Evolutionary conservation across 2,329 filamentous ascomycete genomes (phyloP).

Genomic region (Hymenoscyphus salicellus): DNA sequence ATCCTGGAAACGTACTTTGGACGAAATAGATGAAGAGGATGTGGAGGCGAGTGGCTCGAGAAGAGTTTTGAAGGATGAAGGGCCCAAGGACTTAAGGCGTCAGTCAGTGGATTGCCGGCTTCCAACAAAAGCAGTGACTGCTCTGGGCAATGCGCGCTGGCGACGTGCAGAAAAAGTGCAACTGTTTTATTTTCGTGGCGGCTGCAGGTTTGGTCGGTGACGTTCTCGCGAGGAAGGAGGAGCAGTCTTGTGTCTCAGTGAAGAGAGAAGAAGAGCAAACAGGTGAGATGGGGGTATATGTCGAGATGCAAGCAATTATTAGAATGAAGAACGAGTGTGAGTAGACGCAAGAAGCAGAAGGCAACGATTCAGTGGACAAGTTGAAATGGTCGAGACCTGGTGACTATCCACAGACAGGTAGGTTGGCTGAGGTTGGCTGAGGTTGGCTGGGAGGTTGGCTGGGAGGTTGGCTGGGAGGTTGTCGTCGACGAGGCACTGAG

Average conservation of each 20-base stretch:
- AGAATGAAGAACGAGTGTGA: neutral
- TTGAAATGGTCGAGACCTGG: neutral
- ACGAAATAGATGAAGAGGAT: neutral
- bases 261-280: neutral
- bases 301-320: slow-evolving; percentile 1
- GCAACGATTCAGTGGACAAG: neutral
- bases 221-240: neutral
- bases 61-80: neutral
- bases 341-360: neutral
- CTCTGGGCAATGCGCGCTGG: slow-evolving; percentile 6
- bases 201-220: slow-evolving; percentile 1
- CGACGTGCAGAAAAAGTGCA: slow-evolving; percentile 9
- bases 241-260: slow-evolving; percentile 2
- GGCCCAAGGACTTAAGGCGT: neutral
- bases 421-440: neutral
- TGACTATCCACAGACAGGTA: neutral
- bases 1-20: slow-evolving; percentile 1
- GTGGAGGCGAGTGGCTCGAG: neutral
- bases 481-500: no score
- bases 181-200: slow-evolving; percentile 13
- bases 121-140: neutral
- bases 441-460: no score
- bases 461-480: no score
- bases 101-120: neutral
- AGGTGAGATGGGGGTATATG: neutral